phyloP scores from a whole-genome alignment of 768 basidiomycete species.

The Boletus huronensis region DNA sequence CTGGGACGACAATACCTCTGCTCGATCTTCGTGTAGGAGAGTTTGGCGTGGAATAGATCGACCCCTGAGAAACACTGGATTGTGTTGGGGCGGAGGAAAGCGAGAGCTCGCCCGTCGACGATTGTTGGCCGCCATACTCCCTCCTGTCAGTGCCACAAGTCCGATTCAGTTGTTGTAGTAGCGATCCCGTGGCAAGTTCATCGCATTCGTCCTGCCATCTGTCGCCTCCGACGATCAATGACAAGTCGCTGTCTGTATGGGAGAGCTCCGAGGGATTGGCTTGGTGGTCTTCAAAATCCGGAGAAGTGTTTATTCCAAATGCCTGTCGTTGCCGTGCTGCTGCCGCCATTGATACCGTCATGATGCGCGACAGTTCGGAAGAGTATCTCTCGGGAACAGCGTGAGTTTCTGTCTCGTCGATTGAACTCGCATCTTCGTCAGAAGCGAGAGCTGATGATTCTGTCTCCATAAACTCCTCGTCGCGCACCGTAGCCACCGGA shows the following conservation, averaged over 20 bases:
- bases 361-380: constrained; percentile 28
- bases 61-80: constrained; percentile 23
- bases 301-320: constrained; percentile 50
- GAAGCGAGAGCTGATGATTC: constrained; percentile 15
- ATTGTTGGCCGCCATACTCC: background rate
- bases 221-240: constrained; percentile 40
- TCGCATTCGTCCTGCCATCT: constrained; percentile 39
- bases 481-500: background rate
- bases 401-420: background rate
- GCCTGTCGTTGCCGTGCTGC: constrained; percentile 46
- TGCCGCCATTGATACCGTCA: constrained; percentile 30
- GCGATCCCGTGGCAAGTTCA: constrained; percentile 29
- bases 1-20: constrained; percentile 1
- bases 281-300: constrained; percentile 9
- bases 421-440: constrained; percentile 14
- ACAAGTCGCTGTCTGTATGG: constrained; percentile 46
- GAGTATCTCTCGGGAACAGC: constrained; percentile 16
- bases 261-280: constrained; percentile 17
- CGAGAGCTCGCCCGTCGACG: constrained; percentile 8
- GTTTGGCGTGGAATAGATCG: constrained; percentile 22
- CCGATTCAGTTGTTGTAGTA: constrained; percentile 21
- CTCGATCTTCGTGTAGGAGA: constrained; percentile 13
- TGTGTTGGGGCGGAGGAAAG: constrained; percentile 11
- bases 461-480: constrained; percentile 2
- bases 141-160: background rate